Conservation (phyloP, 1,139 yeast genomes). For the Pichia terricola region DNA sequence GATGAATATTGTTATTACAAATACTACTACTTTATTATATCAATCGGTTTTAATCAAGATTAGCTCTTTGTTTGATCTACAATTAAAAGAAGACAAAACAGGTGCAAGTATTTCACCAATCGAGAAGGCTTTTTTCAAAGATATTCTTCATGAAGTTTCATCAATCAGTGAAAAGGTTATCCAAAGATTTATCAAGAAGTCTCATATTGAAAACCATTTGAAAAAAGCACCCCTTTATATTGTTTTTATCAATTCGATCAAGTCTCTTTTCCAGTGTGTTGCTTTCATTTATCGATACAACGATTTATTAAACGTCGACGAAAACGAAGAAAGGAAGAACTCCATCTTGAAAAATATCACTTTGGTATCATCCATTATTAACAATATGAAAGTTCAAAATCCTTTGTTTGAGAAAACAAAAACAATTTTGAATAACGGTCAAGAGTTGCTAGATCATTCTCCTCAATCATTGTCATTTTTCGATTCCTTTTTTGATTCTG, state of each 20-base stretch:
- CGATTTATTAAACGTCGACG: slow-evolving; percentile 8
- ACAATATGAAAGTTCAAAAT: not conserved
- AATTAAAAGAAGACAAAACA: slow-evolving; percentile 10
- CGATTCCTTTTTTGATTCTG: slow-evolving; percentile 16
- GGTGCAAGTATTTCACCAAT: slow-evolving; percentile 12
- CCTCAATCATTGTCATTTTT: slow-evolving; percentile 16
- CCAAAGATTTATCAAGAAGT: slow-evolving; percentile 14
- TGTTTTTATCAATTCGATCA: slow-evolving; percentile 19
- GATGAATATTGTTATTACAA: slow-evolving; percentile 18
- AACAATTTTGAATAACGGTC: slow-evolving; percentile 12
- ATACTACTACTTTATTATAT: slow-evolving; percentile 20
- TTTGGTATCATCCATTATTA: slow-evolving; percentile 1
- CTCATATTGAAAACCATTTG: slow-evolving; percentile 12
- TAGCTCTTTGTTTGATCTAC: slow-evolving; percentile 15
- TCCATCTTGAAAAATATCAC: slow-evolving; percentile 7
- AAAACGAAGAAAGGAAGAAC: slow-evolving; percentile 1
- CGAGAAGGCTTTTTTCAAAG: slow-evolving; percentile 15
- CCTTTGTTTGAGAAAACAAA: slow-evolving; percentile 10
- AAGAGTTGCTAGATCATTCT: slow-evolving; percentile 11
- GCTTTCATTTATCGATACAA: slow-evolving; percentile 17
- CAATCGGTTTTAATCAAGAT: slow-evolving; percentile 21
- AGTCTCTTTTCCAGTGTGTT: slow-evolving; percentile 21
- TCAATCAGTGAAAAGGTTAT: slow-evolving; percentile 14
- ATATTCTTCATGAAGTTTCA: slow-evolving; percentile 15
- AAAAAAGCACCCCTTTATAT: slow-evolving; percentile 17